Evolutionary conservation across 345 rosid genomes (phyloP).

Genomic region (Rubroshorea leprosula): DNA sequence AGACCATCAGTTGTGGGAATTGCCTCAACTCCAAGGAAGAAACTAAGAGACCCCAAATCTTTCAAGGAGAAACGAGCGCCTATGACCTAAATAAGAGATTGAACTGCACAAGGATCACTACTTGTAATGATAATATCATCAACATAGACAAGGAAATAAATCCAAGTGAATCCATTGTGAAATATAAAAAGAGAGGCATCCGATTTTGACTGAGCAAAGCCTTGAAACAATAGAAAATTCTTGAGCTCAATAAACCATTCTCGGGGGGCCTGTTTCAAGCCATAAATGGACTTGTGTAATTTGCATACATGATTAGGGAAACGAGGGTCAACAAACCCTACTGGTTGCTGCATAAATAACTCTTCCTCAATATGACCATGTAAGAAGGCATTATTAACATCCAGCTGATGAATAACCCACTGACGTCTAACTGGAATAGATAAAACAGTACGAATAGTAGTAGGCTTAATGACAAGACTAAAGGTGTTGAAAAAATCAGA

Average conservation of each 20-base stretch:
- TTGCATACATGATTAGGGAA: background rate
- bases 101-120: rapidly evolving
- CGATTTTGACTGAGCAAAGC: background rate
- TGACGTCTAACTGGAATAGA: too few species aligned
- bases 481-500: too few species aligned
- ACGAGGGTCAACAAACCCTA: too few species aligned
- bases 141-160: background rate
- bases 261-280: background rate
- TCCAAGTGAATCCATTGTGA: rapidly evolving
- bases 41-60: background rate
- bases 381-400: too few species aligned
- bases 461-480: too few species aligned
- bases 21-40: background rate
- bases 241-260: background rate
- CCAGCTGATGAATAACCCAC: too few species aligned
- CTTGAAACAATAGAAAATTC: background rate
- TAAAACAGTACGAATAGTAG: too few species aligned
- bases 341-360: too few species aligned
- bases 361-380: too few species aligned
- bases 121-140: background rate
- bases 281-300: background rate
- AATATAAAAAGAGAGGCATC: background rate
- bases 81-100: rapidly evolving
- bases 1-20: background rate
- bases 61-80: background rate